phyloP scores from a whole-genome alignment of 2,329 filamentous ascomycete genomes.

The Dothistroma pini region DNA sequence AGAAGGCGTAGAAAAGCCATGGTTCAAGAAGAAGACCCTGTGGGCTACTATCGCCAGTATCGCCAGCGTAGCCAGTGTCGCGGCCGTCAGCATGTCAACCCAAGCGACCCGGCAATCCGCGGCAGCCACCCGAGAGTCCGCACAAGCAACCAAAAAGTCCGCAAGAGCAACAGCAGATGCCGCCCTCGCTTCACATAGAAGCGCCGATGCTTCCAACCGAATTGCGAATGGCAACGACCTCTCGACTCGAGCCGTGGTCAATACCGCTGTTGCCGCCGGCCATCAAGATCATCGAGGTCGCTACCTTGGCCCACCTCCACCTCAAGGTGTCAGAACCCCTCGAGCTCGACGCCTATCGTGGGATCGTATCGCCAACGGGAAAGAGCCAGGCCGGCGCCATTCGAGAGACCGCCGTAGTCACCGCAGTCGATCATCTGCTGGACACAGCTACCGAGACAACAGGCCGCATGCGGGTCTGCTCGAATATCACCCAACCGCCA shows the following conservation, averaged over 20 bases:
- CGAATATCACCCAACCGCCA: not conserved
- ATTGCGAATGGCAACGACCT: constrained; percentile 16
- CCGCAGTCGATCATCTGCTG: constrained; percentile 2
- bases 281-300: constrained; percentile 23
- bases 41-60: constrained; percentile 22
- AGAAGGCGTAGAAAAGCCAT: constrained; percentile 11
- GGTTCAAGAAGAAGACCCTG: constrained; percentile 26
- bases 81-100: constrained; percentile 15
- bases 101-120: constrained; percentile 14
- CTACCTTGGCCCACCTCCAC: constrained; percentile 15
- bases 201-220: constrained; percentile 14
- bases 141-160: constrained; percentile 14
- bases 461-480: not conserved
- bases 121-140: constrained; percentile 13
- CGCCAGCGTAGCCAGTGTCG: constrained; percentile 19
- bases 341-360: constrained; percentile 2
- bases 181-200: constrained; percentile 13
- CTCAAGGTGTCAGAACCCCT: not conserved
- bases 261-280: constrained; percentile 21
- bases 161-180: constrained; percentile 9
- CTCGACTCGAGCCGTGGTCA: constrained; percentile 20
- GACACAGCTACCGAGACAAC: not conserved
- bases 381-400: not conserved
- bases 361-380: constrained; percentile 5
- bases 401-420: constrained; percentile 1